Evolutionary conservation across 768 basidiomycete genomes (phyloP), one percentile per base, ranked within the genome.

Genomic region (Chalciporus chontae): DNA sequence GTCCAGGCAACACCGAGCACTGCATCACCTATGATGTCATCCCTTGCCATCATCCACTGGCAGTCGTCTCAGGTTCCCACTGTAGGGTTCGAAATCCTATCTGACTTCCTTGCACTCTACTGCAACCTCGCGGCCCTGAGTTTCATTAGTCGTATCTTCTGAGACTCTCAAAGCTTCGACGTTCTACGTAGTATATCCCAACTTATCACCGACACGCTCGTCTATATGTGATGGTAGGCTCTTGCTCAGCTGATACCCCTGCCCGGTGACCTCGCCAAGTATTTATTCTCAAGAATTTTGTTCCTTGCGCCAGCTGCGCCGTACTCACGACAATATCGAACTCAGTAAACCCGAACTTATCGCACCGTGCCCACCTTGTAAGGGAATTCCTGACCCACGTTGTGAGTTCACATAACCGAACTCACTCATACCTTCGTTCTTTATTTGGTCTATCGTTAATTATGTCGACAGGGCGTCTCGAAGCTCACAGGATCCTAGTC

Each of bases 1-100:
- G 45, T 17, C 34, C 27, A n/a, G 15, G 36, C 36, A 46, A 46
- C 45, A 46, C 45, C 45, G 36, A 46, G 24, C 45, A 38, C 45
- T 13, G 45, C 19, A 36, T 36, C n/a, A 9, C 7, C 34, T n/a
- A 36, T 36, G 34, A 36, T n/a, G 5, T 36, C 34, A 36, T 15
- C 7, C 8, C n/a, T 36, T 36, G 15, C 34, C 34, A 36, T 2
- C n/a, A 15, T 36, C 29, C 8, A 3, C 26, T n/a, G n/a, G 10
- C 31, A 10, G 11, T 31, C 31, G 31, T 14, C 13, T 11, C 31
- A 31, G 11, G n/a, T n/a, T 29, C 27, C 8, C 26, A 7, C 26
- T n/a, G n/a, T n/a, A 26, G 8, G 26, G 26, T 8, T 6, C 26
- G 26, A 26, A 26, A 26, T 8, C 26, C 26, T 26, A 26, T 26